A percentile compares a stretch with the other conserved stretches of the same genome.
phyloP scores from a whole-genome alignment of 2,329 filamentous ascomycete genomes.

The Fusarium staphyleae region DNA sequence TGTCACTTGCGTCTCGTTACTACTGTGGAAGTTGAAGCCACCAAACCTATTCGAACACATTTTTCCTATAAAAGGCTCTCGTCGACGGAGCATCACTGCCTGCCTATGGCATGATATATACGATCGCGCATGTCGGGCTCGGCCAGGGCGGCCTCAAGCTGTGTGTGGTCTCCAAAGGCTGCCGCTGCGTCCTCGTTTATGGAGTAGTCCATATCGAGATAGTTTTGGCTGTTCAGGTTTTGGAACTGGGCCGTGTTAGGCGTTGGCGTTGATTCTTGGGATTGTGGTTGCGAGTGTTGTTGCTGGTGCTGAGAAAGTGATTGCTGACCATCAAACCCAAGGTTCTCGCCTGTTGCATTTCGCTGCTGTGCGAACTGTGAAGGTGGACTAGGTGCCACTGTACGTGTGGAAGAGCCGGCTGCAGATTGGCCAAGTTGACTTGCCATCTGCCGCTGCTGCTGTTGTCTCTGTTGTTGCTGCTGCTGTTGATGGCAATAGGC shows the following conservation, averaged over 20 bases:
- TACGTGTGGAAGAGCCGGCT: slow-evolving; percentile 15
- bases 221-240: slow-evolving; percentile 33
- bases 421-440: slow-evolving; percentile 23
- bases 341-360: slow-evolving; percentile 19
- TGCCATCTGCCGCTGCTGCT: slow-evolving; percentile 30
- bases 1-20: no score
- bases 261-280: slow-evolving; percentile 7
- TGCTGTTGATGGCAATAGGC: slow-evolving; percentile 22
- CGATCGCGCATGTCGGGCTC: slow-evolving; percentile 36
- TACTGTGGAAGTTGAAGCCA: neutral
- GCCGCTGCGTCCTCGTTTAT: slow-evolving; percentile 5
- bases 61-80: neutral
- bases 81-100: slow-evolving; percentile 9
- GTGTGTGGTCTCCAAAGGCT: slow-evolving; percentile 32
- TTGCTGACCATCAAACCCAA: neutral
- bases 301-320: slow-evolving; percentile 10
- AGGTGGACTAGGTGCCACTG: slow-evolving; percentile 12
- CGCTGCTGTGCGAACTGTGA: slow-evolving; percentile 25
- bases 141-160: slow-evolving; percentile 32
- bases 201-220: slow-evolving; percentile 38
- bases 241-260: slow-evolving; percentile 27
- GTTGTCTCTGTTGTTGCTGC: slow-evolving; percentile 27
- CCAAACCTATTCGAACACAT: neutral
- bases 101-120: slow-evolving; percentile 37
- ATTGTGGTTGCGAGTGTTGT: slow-evolving; percentile 21